These are phyloP conservation scores for Trichoderma sp. DNA, from an alignment of 2,329 filamentous ascomycete genomes.

Conservation along the genomic window DNA sequence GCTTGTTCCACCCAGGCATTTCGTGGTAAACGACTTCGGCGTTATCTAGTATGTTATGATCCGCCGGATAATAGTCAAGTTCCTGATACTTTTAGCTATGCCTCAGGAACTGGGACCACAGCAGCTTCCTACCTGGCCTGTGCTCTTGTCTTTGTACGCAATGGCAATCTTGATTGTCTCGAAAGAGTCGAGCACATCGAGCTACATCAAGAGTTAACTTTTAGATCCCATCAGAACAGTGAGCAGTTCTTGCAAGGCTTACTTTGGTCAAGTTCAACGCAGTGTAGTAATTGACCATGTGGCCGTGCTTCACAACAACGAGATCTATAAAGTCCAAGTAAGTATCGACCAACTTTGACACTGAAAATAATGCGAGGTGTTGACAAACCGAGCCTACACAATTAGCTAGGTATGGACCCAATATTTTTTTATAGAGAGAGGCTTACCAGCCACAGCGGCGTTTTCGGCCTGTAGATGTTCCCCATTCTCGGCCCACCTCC, in stretches of 20 bases:
- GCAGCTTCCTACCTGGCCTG: not conserved
- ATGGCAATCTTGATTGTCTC: not conserved
- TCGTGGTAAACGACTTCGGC: conserved; percentile 68
- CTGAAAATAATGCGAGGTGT: not conserved
- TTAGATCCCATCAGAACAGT: not conserved
- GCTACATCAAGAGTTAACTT: not conserved
- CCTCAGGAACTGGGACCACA: not conserved
- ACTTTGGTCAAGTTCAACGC: not conserved
- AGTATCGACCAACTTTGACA: not conserved
- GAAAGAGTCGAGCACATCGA: not conserved
- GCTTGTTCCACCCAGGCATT: conserved; percentile 67
- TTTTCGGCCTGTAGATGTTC: conserved; percentile 62
- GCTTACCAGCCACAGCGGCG: conserved; percentile 47
- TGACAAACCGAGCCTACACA: not conserved
- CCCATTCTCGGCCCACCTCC: conserved; percentile 48
- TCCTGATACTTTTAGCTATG: not conserved
- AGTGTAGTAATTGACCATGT: not conserved
- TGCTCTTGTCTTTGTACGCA: not conserved
- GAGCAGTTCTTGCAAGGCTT: not conserved
- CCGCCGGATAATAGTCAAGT: conserved; percentile 27
- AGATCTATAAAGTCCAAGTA: not conserved
- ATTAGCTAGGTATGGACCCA: not conserved
- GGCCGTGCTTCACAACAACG: not conserved
- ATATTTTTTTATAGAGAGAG: not conserved
- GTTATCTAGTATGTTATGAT: conserved; percentile 57